Conservation (phyloP, 345 rosid species). For the Citrus cavaleriei region DNA sequence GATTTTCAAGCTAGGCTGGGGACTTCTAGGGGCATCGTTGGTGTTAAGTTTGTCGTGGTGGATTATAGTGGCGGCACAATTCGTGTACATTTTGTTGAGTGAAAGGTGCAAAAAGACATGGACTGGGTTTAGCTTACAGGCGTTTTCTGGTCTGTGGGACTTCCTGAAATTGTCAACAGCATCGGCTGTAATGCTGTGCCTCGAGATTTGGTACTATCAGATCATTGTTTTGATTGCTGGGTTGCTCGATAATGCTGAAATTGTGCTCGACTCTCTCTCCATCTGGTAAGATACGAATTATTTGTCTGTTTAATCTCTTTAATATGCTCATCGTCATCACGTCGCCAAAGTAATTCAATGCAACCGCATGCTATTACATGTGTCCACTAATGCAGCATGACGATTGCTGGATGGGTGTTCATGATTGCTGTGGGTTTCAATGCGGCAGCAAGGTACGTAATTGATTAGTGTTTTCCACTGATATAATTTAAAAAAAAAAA, state of each 20-base stretch:
- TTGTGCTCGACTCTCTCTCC: constrained; percentile 50
- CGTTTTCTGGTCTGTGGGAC: constrained; percentile 47
- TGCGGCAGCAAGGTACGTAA: constrained; percentile 65
- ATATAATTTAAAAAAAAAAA: too few species aligned
- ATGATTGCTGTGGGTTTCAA: constrained; percentile 45
- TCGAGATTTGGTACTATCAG: constrained; percentile 63
- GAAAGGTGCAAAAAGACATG: constrained; percentile 44
- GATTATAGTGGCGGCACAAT: constrained; percentile 48
- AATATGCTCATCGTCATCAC: constrained; percentile 29
- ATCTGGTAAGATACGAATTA: too few species aligned
- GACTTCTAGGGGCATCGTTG: constrained; percentile 43
- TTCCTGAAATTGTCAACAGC: constrained; percentile 53
- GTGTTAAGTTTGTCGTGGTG: constrained; percentile 59
- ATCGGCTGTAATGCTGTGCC: constrained; percentile 62
- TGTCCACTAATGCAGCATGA: constrained; percentile 39
- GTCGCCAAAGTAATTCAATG: too few species aligned
- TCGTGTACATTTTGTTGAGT: constrained; percentile 47
- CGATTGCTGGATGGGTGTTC: constrained; percentile 39
- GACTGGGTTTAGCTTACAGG: constrained; percentile 49
- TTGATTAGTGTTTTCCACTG: too few species aligned
- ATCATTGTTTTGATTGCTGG: constrained; percentile 60
- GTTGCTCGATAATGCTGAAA: constrained; percentile 51
- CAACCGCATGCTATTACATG: too few species aligned
- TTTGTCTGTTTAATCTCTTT: too few species aligned
- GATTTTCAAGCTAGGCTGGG: constrained; percentile 37